These are phyloP conservation scores for Neofusicoccum ribis DNA, from an alignment of 2,329 filamentous ascomycete species.

Conservation along the genomic window DNA sequence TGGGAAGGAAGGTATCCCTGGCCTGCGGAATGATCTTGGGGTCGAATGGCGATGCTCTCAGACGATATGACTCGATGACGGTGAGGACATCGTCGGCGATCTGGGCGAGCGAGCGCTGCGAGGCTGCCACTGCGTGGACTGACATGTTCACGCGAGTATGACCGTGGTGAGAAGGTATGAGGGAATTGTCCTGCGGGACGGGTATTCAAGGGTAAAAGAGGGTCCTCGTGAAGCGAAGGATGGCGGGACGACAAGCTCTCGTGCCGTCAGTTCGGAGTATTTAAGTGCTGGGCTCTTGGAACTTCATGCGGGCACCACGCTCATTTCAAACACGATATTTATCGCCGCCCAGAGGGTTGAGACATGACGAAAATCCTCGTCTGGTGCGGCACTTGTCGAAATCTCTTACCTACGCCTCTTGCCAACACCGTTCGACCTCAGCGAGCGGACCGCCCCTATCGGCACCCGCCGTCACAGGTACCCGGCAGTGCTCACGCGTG, in stretches of 20 bases:
- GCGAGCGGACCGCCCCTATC: background rate
- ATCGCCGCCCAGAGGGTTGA: background rate
- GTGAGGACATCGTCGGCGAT: conserved; percentile 11
- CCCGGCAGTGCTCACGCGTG: background rate
- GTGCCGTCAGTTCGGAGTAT: background rate
- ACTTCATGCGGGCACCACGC: background rate
- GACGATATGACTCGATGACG: conserved; percentile 18
- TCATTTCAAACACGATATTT: background rate
- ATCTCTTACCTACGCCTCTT: background rate
- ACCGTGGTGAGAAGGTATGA: background rate
- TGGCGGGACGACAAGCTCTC: no score
- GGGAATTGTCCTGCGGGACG: background rate
- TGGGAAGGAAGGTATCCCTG: conserved; percentile 17
- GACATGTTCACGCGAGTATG: background rate
- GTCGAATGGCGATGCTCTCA: conserved; percentile 18
- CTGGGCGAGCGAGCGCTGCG: background rate
- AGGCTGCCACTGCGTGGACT: conserved; percentile 5
- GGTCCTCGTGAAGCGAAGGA: background rate
- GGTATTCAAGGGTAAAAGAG: background rate
- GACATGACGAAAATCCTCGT: background rate
- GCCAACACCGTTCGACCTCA: background rate
- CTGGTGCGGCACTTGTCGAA: background rate
- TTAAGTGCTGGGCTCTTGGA: background rate
- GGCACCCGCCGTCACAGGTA: background rate
- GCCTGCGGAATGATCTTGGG: conserved; percentile 13